Evolutionary conservation across 768 basidiomycete species (phyloP), one percentile per base, ranked within the genome.

Genomic region (Boletus vermiculosoides): DNA sequence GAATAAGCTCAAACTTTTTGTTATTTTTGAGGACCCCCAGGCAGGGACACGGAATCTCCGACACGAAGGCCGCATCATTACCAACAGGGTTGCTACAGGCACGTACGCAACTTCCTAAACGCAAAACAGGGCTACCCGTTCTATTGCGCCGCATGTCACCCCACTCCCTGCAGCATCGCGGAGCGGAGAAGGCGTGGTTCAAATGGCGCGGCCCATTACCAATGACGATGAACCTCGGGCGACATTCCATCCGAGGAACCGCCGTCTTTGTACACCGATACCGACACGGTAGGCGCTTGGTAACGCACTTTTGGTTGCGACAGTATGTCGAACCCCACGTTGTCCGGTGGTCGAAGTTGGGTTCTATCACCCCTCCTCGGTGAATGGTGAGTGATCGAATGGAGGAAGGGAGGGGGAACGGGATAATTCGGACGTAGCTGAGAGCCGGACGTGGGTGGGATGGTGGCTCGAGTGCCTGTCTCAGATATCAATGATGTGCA

Each of bases 141-240:
- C 5, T 16, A 36, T 37, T 16, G 18, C 34, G 15, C 23, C n/a
- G 23, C 53, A 7, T 7, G 1, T 0, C 1, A 16, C 5, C 16
- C 15, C 3, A 6, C 13, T 9, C 33, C 5, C n/a, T 22, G 25
- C 30, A 1, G 5, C 20, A 13, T 23, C 11, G n/a, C 23, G 28
- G 42, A 42, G 15, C n/a, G 30, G 45, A 30, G 12, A 41, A 11
- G 48, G 22, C 25, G n/a, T 66, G 65, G 65, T 6, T 47, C 28
- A 62, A 67, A 34, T 64, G 62, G 62, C 57, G 62, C 12, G 66
- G 57, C 18, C 60, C 60, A 12, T 22, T 66, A 2, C 65, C 65
- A 7, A 15, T n/a, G 37, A 31, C 31, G 31, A 23, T 30, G 37
- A 54, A 40, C 8, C 13, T 25, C 8, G 22, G 13, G 22, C 55